Evolutionary conservation across 331 rosid genomes (phyloP).

Genomic region (Cydonia oblonga): DNA sequence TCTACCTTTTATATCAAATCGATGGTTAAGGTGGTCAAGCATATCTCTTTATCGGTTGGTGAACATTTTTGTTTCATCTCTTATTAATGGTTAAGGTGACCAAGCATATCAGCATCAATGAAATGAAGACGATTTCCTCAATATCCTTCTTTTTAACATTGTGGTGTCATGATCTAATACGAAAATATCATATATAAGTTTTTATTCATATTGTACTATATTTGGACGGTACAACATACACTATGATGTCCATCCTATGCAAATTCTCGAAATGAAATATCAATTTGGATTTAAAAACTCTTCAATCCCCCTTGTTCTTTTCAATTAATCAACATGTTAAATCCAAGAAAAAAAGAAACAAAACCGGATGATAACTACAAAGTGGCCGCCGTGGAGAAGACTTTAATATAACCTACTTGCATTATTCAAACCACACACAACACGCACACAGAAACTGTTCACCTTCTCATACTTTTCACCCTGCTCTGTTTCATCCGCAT

Average conservation of each 20-base stretch:
- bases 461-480: neutral
- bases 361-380: neutral
- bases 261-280: too few species aligned
- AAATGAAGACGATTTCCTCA: neutral
- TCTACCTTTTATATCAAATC: neutral
- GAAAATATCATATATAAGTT: too few species aligned
- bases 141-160: too few species aligned
- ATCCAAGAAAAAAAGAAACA: slow-evolving; percentile 1
- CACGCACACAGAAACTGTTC: neutral
- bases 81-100: neutral
- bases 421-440: neutral
- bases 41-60: too few species aligned
- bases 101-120: neutral
- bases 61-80: neutral
- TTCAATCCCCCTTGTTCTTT: neutral
- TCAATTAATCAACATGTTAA: neutral
- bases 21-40: neutral
- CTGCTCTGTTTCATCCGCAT: neutral
- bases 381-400: neutral
- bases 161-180: too few species aligned
- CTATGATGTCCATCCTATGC: neutral
- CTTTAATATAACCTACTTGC: neutral
- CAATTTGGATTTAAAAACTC: neutral
- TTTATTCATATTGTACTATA: rapidly evolving
- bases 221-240: too few species aligned